phyloP scores from a whole-genome alignment of 176 grass and related monocot genomes.

The Hordeum marinum region DNA sequence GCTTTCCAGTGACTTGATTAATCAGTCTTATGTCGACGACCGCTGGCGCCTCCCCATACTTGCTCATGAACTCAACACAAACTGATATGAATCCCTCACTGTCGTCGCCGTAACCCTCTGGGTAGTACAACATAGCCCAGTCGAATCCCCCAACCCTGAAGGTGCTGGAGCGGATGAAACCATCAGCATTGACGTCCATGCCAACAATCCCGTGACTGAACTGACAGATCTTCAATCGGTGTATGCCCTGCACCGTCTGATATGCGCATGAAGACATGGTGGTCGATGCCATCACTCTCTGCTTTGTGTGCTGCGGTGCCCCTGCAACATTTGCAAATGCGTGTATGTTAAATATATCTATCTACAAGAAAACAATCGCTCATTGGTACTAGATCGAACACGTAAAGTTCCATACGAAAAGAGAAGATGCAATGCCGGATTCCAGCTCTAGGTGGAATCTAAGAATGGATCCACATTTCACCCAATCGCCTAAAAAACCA shows the following conservation, averaged over 20 bases:
- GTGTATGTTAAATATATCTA: neutral
- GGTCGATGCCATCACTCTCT: neutral
- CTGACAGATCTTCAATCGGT: conserved; percentile 20
- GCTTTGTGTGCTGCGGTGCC: neutral
- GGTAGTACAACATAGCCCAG: conserved; percentile 29
- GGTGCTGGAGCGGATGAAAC: neutral
- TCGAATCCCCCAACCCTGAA: conserved; percentile 23
- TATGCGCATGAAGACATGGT: neutral
- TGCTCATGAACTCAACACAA: neutral
- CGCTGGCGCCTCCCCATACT: neutral
- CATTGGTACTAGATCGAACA: neutral
- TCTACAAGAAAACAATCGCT: neutral
- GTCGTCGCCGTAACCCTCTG: neutral
- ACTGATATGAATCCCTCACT: neutral
- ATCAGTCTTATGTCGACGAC: conserved; percentile 1
- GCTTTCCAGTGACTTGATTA: neutral
- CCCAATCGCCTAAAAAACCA: neutral
- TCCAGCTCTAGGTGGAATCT: neutral
- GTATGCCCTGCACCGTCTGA: neutral
- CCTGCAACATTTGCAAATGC: neutral
- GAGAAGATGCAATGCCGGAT: neutral
- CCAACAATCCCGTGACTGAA: conserved; percentile 8
- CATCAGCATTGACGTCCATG: neutral
- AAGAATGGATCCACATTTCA: neutral
- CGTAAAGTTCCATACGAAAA: neutral